Base-by-base conservation (phyloP, 2,329 filamentous ascomycete species). In the Gliomastix tumulicola region DNA sequence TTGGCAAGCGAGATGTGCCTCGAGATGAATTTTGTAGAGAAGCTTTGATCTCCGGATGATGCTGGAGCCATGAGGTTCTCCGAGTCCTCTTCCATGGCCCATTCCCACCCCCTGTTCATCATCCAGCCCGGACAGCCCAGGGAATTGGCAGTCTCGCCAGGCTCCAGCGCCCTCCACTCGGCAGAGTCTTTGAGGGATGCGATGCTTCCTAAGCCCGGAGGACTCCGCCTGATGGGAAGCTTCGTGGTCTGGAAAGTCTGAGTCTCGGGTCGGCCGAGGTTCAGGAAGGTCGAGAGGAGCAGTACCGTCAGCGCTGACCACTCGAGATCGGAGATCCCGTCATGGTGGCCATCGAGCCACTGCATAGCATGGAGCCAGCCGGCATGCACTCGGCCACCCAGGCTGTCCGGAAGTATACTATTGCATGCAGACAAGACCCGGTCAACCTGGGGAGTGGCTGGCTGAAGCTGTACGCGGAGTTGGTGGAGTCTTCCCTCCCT, bases 351-450 rank as follows among this genome's bases (percentile, higher is more conserved):
- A 21, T 63, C 62, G 28, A 86, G 63, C 84, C 84, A 90, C 42
- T 78, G 75, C 59, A 84, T 73, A 16, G 76, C 69, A 51, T 86
- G 80, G 73, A 84, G 84, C 82, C 84, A 89, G 3, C 74, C 77
- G 9, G 79, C 70, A 39, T 85, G 61, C 9, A 88, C 60, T 19
- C 66, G 84, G 62, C 66, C 81, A 41, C 61, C 76, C 28, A 73
- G 66, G 1, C 69, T 65, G 16, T 76, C 64, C 7, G 76, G 75
- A 20, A 88, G 55, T 22, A 84, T 70, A 44, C 81, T 79, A 39
- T 74, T 74, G 50, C 82, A 82, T 13, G 76, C 62, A 21, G 74
- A 66, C 8, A 89, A 60, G 8, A 80, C 62, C 37, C 68, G 76
- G 20, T 65, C 66, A 6, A 85, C 80, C 35, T 82, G 68, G n/a